phyloP scores from a whole-genome alignment of 2,329 filamentous ascomycete species.

The Parasarocladium wereldwijsianum region DNA sequence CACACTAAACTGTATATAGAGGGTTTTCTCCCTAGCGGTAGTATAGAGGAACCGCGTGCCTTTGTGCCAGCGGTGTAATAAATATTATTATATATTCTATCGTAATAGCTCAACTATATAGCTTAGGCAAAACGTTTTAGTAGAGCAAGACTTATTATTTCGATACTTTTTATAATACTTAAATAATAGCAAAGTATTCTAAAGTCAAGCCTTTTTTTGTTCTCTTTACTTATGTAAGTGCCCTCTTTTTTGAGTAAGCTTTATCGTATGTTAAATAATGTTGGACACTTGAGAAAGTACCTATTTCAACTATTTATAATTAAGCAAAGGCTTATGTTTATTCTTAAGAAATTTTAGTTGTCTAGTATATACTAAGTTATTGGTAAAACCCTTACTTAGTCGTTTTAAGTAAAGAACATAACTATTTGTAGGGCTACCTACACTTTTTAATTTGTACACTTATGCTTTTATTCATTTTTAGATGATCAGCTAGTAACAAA shows the following conservation, averaged over 20 bases:
- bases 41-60: too few species aligned
- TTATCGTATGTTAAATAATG: not conserved
- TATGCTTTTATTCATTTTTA: conserved; percentile 1
- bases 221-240: too few species aligned
- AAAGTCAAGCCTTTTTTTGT: too few species aligned
- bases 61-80: too few species aligned
- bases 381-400: not conserved
- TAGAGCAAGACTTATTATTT: too few species aligned
- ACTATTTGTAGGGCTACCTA: not conserved
- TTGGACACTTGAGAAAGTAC: not conserved
- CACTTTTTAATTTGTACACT: not conserved
- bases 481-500: not conserved
- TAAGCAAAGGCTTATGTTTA: not conserved
- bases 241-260: not conserved
- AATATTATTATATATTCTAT: too few species aligned
- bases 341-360: not conserved
- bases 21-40: too few species aligned
- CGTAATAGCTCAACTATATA: too few species aligned
- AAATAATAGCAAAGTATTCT: too few species aligned
- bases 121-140: too few species aligned
- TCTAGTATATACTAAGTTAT: not conserved
- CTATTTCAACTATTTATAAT: not conserved
- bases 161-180: too few species aligned
- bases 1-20: too few species aligned
- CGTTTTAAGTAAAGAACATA: not conserved